Evolutionary conservation across 352 stramenopile genomes (phyloP), one percentile per base, ranked within the genome.

Genomic region (Phytophthora sojae): DNA sequence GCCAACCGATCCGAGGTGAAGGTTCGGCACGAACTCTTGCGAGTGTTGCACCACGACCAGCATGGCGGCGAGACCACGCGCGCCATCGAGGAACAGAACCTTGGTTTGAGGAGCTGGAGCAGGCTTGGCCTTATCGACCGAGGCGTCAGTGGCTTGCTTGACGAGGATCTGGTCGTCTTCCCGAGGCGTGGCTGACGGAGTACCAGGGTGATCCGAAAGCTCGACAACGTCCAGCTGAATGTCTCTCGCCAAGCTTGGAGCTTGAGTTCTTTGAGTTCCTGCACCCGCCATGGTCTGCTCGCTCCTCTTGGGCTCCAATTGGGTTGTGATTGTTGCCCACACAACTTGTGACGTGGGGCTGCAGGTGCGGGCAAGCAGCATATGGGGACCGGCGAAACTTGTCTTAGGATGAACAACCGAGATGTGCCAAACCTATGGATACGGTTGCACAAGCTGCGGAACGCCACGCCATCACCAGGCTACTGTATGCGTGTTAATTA

Each of bases 11-110:
- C 67, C 67, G 11, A 56, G 14, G 49, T 69, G 67, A 9, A 69
- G 53, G 26, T 60, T 23, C 29, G 59, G 60, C 30, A 65, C 55
- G 39, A 70, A 74, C 32, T 69, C 61, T 15, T 65, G 4, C 0
- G 67, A 62, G 54, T 73, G 67, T 29, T 73, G 67, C 9, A 64
- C 54, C 19, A 73, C 67, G 8, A 73, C 67, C 30, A 73, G 67
- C 44, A 73, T 73, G 2, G 67, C 67, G 29, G 67, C 67, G 6
- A 73, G 35, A 51, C 67, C 67, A 26, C 67, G 67, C 12, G 56
- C 35, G 2, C 67, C 67, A 29, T 73, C 67, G 7, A 73, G 60
- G 30, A 73, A 73, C 8, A 73, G 19, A 2, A 73, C 60, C 35
- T 73, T 73, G 17, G 67, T 69, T 14, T 56, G 53, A 5, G 45